These are phyloP conservation scores for Neurospora sp. DNA, from an alignment of 495 filamentous ascomycete species.

Conservation along the genomic window DNA sequence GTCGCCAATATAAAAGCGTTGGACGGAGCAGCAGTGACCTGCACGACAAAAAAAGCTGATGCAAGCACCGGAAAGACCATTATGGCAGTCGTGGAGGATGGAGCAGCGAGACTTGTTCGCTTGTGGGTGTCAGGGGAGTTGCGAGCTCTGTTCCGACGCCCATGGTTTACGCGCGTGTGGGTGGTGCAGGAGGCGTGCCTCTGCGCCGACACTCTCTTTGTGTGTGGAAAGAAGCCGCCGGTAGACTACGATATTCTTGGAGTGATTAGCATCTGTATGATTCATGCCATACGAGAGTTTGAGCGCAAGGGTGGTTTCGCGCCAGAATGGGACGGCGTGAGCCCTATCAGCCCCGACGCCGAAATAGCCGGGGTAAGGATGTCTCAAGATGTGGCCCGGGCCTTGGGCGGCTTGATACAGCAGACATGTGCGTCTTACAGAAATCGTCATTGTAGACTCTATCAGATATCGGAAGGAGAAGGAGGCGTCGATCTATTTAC, in stretches of 20 bases:
- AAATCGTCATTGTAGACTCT: background rate
- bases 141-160: slow-evolving; percentile 8
- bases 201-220: slow-evolving; percentile 14
- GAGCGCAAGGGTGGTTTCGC: background rate
- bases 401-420: too few species aligned
- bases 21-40: background rate
- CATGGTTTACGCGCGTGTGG: slow-evolving; percentile 25
- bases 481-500: background rate
- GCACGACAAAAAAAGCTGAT: background rate
- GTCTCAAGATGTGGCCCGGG: too few species aligned
- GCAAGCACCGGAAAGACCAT: background rate
- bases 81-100: background rate
- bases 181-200: slow-evolving; percentile 21
- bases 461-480: background rate
- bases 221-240: slow-evolving; percentile 4
- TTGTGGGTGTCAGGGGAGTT: background rate
- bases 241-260: background rate
- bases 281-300: background rate
- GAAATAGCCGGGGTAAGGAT: background rate
- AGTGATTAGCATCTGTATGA: accelerated
- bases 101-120: background rate
- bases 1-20: too few species aligned
- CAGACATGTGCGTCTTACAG: accelerated
- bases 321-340: background rate
- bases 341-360: background rate